Evolutionary conservation across 2,329 filamentous ascomycete species (phyloP).

Genomic region (Aspergillus flavus): DNA sequence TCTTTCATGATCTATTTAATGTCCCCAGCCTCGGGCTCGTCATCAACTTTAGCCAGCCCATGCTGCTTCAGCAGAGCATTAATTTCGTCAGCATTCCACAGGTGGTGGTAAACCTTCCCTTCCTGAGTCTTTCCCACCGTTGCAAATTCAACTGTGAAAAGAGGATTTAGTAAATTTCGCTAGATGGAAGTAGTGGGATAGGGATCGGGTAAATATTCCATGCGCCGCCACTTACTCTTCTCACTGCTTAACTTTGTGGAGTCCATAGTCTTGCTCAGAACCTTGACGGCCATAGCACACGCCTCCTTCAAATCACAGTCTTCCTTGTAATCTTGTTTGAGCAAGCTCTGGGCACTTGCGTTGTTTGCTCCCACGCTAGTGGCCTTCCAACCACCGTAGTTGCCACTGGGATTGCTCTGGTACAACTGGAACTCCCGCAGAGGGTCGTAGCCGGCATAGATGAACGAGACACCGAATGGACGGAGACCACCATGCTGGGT

Average conservation of each 20-base stretch:
- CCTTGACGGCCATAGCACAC: slow-evolving; percentile 96
- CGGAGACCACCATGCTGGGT: slow-evolving; percentile 98
- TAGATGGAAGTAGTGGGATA: background rate
- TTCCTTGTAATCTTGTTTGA: slow-evolving; percentile 99
- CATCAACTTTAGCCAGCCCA: slow-evolving; percentile 80
- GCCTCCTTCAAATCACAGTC: slow-evolving; percentile 95
- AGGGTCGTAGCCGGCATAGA: slow-evolving; percentile 97
- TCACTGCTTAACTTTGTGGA: slow-evolving; percentile 98
- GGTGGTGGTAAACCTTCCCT: slow-evolving; percentile 95
- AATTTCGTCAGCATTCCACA: slow-evolving; percentile 97
- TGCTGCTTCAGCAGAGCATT: slow-evolving; percentile 92
- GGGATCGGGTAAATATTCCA: background rate
- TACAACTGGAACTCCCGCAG: slow-evolving; percentile 98
- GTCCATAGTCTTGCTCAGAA: slow-evolving; percentile 99
- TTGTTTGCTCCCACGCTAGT: slow-evolving; percentile 98
- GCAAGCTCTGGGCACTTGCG: slow-evolving; percentile 89
- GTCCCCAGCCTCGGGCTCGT: slow-evolving; percentile 64
- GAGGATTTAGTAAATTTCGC: background rate
- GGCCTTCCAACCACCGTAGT: slow-evolving; percentile 99
- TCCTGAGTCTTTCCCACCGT: slow-evolving; percentile 94
- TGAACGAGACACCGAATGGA: slow-evolving; percentile 98
- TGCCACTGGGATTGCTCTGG: slow-evolving; percentile 97
- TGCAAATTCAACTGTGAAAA: slow-evolving; percentile 84
- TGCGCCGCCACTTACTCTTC: slow-evolving; percentile 74
- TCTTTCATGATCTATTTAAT: slow-evolving; percentile 39